A percentile compares a stretch with the other conserved stretches of the same genome.
Conservation (phyloP, 2,329 filamentous ascomycete species). For the Alternaria sp. region DNA sequence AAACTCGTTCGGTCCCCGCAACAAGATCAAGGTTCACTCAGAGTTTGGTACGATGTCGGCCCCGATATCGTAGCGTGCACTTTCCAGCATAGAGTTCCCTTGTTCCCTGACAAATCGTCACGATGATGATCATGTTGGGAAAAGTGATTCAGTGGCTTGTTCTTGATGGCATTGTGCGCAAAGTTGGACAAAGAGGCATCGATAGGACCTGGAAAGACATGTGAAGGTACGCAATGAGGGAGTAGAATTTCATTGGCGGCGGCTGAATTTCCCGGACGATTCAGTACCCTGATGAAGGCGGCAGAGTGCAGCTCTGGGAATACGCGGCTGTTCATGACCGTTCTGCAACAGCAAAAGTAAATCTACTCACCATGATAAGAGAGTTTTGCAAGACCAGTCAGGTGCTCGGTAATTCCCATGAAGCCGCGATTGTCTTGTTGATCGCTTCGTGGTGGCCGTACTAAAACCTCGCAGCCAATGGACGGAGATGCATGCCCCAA, state of each 20-base stretch:
- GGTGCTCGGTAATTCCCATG: background rate
- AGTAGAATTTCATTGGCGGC: background rate
- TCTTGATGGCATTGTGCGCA: background rate
- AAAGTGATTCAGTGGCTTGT: background rate
- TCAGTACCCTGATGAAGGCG: background rate
- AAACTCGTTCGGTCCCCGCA: background rate
- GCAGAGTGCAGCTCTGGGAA: background rate
- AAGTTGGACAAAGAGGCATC: background rate
- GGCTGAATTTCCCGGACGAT: background rate
- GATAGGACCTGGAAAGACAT: background rate
- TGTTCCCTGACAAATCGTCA: background rate
- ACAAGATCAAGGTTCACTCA: constrained; percentile 3
- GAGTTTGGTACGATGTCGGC: constrained; percentile 11
- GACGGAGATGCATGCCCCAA: background rate
- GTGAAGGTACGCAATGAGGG: background rate
- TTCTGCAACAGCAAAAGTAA: background rate
- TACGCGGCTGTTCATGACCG: background rate
- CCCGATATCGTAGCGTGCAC: constrained; percentile 9
- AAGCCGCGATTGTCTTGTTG: background rate
- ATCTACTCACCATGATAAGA: background rate
- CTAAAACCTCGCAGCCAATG: background rate
- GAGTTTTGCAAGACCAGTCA: background rate
- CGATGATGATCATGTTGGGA: background rate
- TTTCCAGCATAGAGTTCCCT: background rate
- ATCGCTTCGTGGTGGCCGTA: background rate